These are phyloP conservation scores for Claviceps africana DNA, from an alignment of 2,329 filamentous ascomycete genomes.

Conservation along the genomic window DNA sequence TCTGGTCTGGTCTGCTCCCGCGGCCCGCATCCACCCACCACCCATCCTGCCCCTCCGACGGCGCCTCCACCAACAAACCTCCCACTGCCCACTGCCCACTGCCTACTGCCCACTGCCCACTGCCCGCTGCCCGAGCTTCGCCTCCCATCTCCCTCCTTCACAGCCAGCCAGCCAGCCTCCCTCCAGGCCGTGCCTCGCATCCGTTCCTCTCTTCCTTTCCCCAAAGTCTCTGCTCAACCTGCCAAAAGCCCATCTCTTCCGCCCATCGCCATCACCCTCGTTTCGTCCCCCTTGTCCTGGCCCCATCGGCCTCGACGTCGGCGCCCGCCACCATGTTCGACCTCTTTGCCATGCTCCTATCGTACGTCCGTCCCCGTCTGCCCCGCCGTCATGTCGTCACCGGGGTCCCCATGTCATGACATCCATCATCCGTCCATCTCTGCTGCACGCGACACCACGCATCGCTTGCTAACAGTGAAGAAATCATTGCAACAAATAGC, in stretches of 20 bases:
- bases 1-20: too few relatives aligned
- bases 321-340: constrained; percentile 49
- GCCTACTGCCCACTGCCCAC: too few relatives aligned
- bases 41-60: too few relatives aligned
- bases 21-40: neutral
- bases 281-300: neutral
- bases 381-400: constrained; percentile 12
- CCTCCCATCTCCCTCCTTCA: too few relatives aligned
- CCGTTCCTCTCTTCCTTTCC: too few relatives aligned
- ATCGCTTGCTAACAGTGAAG: constrained; percentile 1
- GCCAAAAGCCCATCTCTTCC: neutral
- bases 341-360: constrained; percentile 62
- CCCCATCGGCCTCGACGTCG: constrained; percentile 10
- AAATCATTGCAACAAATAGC: constrained; percentile 41
- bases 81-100: too few relatives aligned
- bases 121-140: too few relatives aligned
- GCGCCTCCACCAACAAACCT: too few relatives aligned
- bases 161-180: too few relatives aligned
- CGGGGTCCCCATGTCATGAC: too few relatives aligned
- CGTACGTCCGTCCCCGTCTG: constrained; percentile 38
- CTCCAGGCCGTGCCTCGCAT: too few relatives aligned
- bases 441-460: neutral
- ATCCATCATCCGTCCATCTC: neutral
- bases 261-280: neutral
- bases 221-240: neutral